phyloP scores from a whole-genome alignment of 2,329 filamentous ascomycete genomes.

The Zymoseptoria tritici region DNA sequence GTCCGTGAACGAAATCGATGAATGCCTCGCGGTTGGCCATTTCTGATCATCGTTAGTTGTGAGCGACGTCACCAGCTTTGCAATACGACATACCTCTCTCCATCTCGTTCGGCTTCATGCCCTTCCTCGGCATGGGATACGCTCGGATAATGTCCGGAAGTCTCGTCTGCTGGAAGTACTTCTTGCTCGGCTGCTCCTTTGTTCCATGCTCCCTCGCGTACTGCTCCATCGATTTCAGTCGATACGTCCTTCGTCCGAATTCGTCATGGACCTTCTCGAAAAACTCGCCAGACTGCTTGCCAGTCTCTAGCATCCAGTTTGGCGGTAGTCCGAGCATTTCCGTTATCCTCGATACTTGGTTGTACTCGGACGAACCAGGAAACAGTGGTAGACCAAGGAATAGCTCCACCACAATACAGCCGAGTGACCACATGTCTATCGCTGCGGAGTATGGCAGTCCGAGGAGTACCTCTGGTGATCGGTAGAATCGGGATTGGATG shows the following conservation, averaged over 20 bases:
- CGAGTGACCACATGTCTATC: conserved; percentile 99
- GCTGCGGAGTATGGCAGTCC: conserved; percentile 95
- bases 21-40: conserved; percentile 97
- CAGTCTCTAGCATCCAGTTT: conserved; percentile 99
- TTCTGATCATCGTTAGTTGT: conserved; percentile 51
- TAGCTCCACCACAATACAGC: conserved; percentile 95
- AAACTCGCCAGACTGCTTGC: conserved; percentile 94
- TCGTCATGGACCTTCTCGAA: conserved; percentile 92
- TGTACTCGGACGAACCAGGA: conserved; percentile 96
- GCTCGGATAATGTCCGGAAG: conserved; percentile 95
- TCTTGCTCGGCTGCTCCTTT: conserved; percentile 98
- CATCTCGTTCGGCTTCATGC: conserved; percentile 96
- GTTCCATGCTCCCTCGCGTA: conserved; percentile 92
- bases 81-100: conserved; percentile 68
- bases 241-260: conserved; percentile 82
- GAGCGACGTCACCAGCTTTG: neutral
- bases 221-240: conserved; percentile 95
- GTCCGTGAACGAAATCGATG: conserved; percentile 91
- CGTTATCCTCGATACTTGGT: conserved; percentile 92
- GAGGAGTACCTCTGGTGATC: conserved; percentile 91
- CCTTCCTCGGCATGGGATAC: conserved; percentile 97
- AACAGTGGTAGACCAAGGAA: conserved; percentile 93
- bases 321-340: conserved; percentile 96
- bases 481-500: conserved; percentile 96
- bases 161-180: conserved; percentile 93